Conservation (phyloP, 495 filamentous ascomycete species). For the Aspergillus cavernicola region DNA sequence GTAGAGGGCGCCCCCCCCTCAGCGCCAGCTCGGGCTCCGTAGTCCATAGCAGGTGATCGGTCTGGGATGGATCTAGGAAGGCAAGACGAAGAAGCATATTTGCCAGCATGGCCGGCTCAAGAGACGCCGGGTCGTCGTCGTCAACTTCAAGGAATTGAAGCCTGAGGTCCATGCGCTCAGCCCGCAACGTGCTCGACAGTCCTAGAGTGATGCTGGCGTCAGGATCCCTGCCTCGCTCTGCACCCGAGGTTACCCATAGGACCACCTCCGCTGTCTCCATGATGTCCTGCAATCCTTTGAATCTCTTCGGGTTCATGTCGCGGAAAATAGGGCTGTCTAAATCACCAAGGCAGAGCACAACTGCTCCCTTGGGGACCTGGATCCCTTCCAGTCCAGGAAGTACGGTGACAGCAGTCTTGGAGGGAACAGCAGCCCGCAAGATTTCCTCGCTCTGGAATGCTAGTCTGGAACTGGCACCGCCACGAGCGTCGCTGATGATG, state of each 20-base stretch:
- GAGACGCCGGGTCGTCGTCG: background rate
- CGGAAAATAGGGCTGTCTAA: background rate
- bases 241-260: background rate
- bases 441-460: no score
- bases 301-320: background rate
- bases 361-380: background rate
- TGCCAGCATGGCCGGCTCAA: background rate
- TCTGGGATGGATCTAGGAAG: background rate
- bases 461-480: no score
- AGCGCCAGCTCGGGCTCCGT: background rate
- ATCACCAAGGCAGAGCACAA: background rate
- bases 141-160: background rate
- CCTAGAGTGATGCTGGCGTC: background rate
- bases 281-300: background rate
- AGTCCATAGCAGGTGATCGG: background rate
- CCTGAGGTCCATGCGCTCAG: background rate
- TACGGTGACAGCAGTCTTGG: no score
- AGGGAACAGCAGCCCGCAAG: no score
- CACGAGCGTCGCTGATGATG: background rate
- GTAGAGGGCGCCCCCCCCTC: background rate
- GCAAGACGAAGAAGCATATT: background rate
- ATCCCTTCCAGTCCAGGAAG: no score
- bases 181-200: background rate
- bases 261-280: background rate
- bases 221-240: background rate